Conservation (phyloP, 805 yeast genomes). For the Scheffersomyces lignosus region DNA sequence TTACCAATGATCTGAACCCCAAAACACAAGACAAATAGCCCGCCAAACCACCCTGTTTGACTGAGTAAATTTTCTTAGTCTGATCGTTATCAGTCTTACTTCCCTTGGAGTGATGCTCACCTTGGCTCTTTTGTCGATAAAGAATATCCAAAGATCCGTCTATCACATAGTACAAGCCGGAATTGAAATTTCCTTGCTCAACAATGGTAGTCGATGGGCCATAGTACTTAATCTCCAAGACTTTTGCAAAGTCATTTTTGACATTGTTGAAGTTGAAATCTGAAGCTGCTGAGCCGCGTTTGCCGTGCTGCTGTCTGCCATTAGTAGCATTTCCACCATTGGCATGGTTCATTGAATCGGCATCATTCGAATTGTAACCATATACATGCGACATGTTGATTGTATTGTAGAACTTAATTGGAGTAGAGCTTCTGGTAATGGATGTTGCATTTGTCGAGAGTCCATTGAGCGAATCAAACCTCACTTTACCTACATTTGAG, state of each 20-base stretch:
- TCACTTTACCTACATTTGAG: constrained; percentile 14
- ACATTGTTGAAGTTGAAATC: constrained; percentile 49
- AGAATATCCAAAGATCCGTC: constrained; percentile 72
- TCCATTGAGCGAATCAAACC: constrained; percentile 11
- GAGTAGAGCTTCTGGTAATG: constrained; percentile 12
- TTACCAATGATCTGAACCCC: constrained; percentile 76
- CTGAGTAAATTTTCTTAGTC: constrained; percentile 49
- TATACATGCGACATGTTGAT: constrained; percentile 19
- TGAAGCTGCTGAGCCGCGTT: not conserved
- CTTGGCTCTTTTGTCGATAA: constrained; percentile 31
- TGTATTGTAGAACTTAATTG: constrained; percentile 32
- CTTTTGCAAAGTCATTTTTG: constrained; percentile 58
- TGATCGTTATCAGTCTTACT: not conserved
- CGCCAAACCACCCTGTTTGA: constrained; percentile 77
- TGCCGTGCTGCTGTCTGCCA: not conserved
- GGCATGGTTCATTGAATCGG: not conserved
- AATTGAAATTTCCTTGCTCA: constrained; percentile 61
- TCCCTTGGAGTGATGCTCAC: too few species aligned
- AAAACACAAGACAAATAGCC: constrained; percentile 83
- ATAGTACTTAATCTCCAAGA: constrained; percentile 54
- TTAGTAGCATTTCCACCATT: not conserved
- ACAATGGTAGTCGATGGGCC: constrained; percentile 58
- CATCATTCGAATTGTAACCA: not conserved
- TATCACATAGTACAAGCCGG: constrained; percentile 79
- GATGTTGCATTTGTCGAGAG: not conserved